phyloP scores from a whole-genome alignment of 1,284 basidiomycete genomes.

The Microbotryum saponariae region DNA sequence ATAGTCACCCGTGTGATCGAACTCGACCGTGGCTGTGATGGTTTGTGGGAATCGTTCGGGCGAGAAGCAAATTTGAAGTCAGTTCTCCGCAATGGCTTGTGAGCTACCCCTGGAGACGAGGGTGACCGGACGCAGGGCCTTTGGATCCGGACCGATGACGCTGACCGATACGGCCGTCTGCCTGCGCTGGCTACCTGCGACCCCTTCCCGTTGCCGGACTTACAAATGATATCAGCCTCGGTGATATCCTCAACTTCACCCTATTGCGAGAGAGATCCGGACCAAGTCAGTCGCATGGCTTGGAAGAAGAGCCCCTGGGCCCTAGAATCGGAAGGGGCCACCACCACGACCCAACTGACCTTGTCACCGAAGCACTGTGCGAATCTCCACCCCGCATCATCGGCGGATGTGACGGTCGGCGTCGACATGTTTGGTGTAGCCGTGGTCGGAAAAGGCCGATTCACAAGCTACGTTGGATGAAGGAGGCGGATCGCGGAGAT shows the following conservation, averaged over 20 bases:
- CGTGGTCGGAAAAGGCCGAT: not conserved
- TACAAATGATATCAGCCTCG: slow-evolving; percentile 92
- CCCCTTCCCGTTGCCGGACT: not conserved
- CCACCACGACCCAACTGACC: slow-evolving; percentile 45
- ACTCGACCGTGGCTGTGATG: slow-evolving; percentile 75
- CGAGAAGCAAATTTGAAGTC: not conserved
- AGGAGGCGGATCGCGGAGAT: not conserved
- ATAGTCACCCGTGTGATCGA: slow-evolving; percentile 98
- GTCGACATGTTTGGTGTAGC: slow-evolving; percentile 3
- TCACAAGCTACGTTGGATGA: not conserved
- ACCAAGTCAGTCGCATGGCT: not conserved
- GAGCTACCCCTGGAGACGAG: not conserved
- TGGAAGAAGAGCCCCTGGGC: not conserved
- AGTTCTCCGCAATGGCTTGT: not conserved
- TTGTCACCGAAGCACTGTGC: slow-evolving; percentile 99
- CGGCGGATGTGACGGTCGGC: slow-evolving; percentile 44
- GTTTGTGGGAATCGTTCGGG: slow-evolving; percentile 4
- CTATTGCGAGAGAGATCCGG: slow-evolving; percentile 13
- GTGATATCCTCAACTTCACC: slow-evolving; percentile 95
- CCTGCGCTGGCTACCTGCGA: too few species aligned
- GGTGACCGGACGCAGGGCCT: too few species aligned
- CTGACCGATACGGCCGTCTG: too few species aligned
- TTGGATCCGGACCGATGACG: too few species aligned
- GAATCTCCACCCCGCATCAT: slow-evolving; percentile 90
- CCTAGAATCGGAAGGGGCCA: too few species aligned